phyloP scores from a whole-genome alignment of 805 yeast species.

The Nakazawaea siamensis region DNA sequence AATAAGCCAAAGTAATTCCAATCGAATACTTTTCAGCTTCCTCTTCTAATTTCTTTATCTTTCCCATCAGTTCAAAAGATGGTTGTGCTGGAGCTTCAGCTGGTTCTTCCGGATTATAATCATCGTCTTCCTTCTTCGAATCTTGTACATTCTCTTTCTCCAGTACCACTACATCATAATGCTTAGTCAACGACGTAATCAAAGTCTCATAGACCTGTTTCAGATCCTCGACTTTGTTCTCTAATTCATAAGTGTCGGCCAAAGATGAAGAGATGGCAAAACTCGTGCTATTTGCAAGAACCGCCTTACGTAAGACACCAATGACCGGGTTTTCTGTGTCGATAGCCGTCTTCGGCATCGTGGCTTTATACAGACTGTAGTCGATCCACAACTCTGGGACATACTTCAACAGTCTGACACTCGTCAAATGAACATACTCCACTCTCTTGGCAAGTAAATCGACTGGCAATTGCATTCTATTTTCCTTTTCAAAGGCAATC shows the following conservation, averaged over 20 bases:
- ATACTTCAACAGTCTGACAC: constrained; percentile 52
- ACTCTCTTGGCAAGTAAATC: constrained; percentile 47
- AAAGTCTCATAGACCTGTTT: constrained; percentile 41
- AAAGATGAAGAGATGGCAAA: constrained; percentile 56
- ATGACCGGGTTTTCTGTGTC: constrained; percentile 10
- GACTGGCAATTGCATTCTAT: constrained; percentile 54
- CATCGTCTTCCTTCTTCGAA: constrained; percentile 14
- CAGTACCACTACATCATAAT: too few relatives aligned
- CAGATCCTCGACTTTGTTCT: constrained; percentile 41
- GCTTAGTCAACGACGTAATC: constrained; percentile 33
- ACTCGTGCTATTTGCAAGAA: constrained; percentile 62
- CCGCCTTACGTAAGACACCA: constrained; percentile 42
- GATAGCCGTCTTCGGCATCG: constrained; percentile 1
- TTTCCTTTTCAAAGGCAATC: constrained; percentile 72
- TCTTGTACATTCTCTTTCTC: constrained; percentile 15
- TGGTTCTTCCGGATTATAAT: constrained; percentile 8
- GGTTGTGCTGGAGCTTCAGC: constrained; percentile 9
- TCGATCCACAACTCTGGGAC: constrained; percentile 76
- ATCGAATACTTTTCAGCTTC: constrained; percentile 15
- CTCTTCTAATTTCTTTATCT: constrained; percentile 17
- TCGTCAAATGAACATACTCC: constrained; percentile 64
- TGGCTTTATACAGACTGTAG: constrained; percentile 29
- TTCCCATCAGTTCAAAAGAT: constrained; percentile 2
- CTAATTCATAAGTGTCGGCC: constrained; percentile 63
- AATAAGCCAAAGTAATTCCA: constrained; percentile 57